These are phyloP conservation scores for Capsicum chinense DNA, from an alignment of 257 asterid genomes.

Conservation along the genomic window DNA sequence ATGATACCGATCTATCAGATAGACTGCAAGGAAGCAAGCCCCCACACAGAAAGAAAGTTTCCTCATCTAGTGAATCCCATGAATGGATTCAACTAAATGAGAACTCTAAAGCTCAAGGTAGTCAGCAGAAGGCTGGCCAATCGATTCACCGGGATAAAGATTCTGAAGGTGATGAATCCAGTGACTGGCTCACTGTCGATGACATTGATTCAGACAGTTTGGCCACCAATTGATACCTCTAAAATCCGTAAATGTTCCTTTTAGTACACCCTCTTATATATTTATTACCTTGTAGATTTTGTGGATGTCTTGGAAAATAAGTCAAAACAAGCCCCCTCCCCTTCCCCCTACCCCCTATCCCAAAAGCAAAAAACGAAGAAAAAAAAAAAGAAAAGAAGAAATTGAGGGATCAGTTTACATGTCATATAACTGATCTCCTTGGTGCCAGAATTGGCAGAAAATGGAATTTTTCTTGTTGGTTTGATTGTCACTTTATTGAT, in stretches of 20 bases:
- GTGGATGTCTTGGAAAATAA: slow-evolving; percentile 2
- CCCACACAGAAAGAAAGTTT: slow-evolving; percentile 39
- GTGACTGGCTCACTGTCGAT: slow-evolving; percentile 75
- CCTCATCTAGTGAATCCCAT: slow-evolving; percentile 45
- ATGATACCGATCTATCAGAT: slow-evolving; percentile 45
- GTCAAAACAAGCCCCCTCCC: neutral
- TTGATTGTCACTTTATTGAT: slow-evolving; percentile 20
- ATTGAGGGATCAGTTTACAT: neutral
- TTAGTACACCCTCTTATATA: neutral
- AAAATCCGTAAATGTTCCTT: slow-evolving; percentile 35
- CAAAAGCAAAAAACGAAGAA: neutral
- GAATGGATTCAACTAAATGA: slow-evolving; percentile 61
- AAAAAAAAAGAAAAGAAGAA: neutral
- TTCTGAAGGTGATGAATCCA: slow-evolving; percentile 78
- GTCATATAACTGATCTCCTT: slow-evolving; percentile 8
- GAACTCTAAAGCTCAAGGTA: slow-evolving; percentile 38
- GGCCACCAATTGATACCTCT: slow-evolving; percentile 44
- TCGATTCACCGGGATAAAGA: slow-evolving; percentile 51
- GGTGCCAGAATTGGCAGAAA: slow-evolving; percentile 14
- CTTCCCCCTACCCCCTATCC: neutral
- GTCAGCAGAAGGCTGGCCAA: slow-evolving; percentile 38
- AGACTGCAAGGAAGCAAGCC: slow-evolving; percentile 34
- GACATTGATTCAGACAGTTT: slow-evolving; percentile 62
- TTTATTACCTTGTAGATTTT: slow-evolving; percentile 29
- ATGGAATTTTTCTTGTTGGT: neutral